Base-by-base conservation (phyloP, 306 rosid genomes). In the Trifolium dubium region DNA sequence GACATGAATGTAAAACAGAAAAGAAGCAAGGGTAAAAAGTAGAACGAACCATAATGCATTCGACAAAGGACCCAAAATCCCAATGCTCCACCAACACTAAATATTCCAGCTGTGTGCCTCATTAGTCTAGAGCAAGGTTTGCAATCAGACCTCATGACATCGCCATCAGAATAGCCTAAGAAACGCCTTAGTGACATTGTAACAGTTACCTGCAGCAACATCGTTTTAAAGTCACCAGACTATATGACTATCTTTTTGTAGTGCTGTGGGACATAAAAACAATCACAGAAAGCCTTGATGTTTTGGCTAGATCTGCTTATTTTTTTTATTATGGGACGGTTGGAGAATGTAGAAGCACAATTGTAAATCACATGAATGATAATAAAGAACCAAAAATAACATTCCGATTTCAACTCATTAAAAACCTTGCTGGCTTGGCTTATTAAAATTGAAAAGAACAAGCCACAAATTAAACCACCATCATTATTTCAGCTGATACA, bases 41-140 rank as follows among this genome's bases (percentile, higher is more conserved):
- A 54, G 73, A 64, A 81, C 90, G 40, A 40, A 94, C 98, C 98
- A 32, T 92, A 92, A 62, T 94, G 97, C 85, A 94, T 62, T 73
- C 96, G 79, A 64, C 97, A 88, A 53, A 94, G 97, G 72, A 92
- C 64, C 97, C 98, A 94, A 84, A 91, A 91, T 29, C 78, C 89
- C 54, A 94, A 82, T 63, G 85, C 96, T 79, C 98, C 98, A 50
- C 95, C 97, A 69, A 94, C 97, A 59, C 85, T 81, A 66, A 67
- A 94, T 65, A 94, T 84, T 30, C 88, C 96, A 0, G 97, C 98
- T 1, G 96, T 92, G 54, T 94, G 98, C 64, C 90, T 88, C 90
- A 82, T 91, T 73, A 94, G 71, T 80, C 94, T 88, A 17, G 98
- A 86, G 72, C 97, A 94, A 8, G 98, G 96, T 81, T 91, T 94